Evolutionary conservation across 129 eudicot genomes (phyloP), one percentile per base, ranked within the genome.

Genomic region (Artemisia argyi): DNA sequence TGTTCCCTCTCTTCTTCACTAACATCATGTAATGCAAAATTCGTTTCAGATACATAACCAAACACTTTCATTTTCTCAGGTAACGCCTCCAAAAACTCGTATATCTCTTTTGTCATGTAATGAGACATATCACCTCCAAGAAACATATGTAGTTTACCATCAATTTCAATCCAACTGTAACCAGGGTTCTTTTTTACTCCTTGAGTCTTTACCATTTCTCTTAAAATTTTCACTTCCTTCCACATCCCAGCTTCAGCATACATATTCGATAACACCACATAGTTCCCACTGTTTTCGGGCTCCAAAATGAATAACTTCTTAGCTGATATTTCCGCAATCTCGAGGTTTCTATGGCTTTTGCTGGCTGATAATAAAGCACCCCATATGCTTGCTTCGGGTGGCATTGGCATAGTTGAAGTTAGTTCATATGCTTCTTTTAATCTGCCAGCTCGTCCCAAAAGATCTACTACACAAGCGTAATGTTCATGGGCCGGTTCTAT

Each of bases 211-310:
- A 78, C 9, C 24, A 73, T 53, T 24, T 73, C 81, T 71, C 95
- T 85, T 47, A 91, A 49, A 54, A 67, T 32, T 16, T 82, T 72
- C 69, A 85, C 94, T 63, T 87, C 84, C 52, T 75, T 84, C 96
- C 98, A 92, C 92, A 89, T 85, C 61, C 87, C 88, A 13, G 89
- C 96, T 55, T 87, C 89, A 20, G 98, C 96, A 69, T 92, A 89
- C 95, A 92, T 89, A 76, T 92, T 92, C n/a, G 92, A 87, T 61
- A 92, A 85, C 49, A 92, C n/a, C 32, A 89, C 84, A 58, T 89
- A 92, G 53, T 87, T 92, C 73, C 96, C 96, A 64, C 88, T 87
- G 64, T 87, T 92, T 12, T 82, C 88, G 3, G 92, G 96, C 28
- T 89, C 96, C 44, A 92, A 73, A 39, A 83, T 84, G 63, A 89